Evolutionary conservation across 2,329 filamentous ascomycete species (phyloP).

Genomic region (Cylindrodendrum hubeiense): DNA sequence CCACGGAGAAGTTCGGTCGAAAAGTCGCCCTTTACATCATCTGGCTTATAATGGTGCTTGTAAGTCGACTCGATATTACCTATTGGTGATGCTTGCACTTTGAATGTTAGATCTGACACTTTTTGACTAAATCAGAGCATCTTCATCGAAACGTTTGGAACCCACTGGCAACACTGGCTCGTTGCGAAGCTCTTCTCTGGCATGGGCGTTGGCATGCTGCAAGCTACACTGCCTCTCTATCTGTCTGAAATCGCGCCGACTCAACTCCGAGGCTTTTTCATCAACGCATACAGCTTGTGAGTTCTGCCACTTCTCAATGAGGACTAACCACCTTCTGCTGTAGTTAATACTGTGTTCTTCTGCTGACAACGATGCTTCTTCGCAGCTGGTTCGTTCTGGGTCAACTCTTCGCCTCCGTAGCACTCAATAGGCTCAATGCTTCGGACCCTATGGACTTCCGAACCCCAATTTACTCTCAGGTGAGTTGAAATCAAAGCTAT

Average conservation of each 20-base stretch:
- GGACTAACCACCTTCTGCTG: background rate
- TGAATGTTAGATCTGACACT: background rate
- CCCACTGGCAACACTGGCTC: conserved; percentile 29
- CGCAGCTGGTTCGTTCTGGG: conserved; percentile 30
- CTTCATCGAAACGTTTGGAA: conserved; percentile 28
- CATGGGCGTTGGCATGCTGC: conserved; percentile 31
- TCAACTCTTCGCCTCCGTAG: conserved; percentile 30
- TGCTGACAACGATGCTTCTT: background rate
- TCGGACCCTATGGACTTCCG: conserved; percentile 24
- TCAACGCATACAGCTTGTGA: conserved; percentile 31
- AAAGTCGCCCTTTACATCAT: conserved; percentile 27
- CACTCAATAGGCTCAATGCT: conserved; percentile 27
- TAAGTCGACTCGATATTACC: background rate
- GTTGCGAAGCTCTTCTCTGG: conserved; percentile 32
- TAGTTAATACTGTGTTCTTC: rapidly evolving
- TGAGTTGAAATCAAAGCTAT: background rate
- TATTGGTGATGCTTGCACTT: background rate
- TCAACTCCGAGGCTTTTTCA: conserved; percentile 29
- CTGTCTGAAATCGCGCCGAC: conserved; percentile 31
- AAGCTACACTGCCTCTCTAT: conserved; percentile 31
- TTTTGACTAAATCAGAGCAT: conserved; percentile 9
- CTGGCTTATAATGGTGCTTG: conserved; percentile 23
- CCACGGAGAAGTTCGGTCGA: conserved; percentile 24
- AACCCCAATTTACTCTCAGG: conserved; percentile 30
- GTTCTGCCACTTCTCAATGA: background rate